Evolutionary conservation across 192 early-diverging fungal species (phyloP).

Genomic region (Podila minutissima): DNA sequence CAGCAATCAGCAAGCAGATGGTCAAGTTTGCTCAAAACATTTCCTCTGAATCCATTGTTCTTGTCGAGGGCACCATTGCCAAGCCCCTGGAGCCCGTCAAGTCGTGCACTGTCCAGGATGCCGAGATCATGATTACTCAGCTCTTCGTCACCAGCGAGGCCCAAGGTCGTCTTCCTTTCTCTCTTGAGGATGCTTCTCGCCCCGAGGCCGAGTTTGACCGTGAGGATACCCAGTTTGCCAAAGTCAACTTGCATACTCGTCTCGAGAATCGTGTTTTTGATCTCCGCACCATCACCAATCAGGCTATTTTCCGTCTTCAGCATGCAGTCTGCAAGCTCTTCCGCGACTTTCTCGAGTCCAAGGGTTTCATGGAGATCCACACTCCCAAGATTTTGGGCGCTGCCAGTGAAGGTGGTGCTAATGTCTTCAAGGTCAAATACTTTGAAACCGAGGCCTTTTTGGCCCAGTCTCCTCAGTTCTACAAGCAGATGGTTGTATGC

Average conservation of each 20-base stretch:
- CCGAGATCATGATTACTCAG: slow-evolving; percentile 84
- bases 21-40: slow-evolving; percentile 86
- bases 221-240: slow-evolving; percentile 70
- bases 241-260: slow-evolving; percentile 90
- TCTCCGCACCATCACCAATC: slow-evolving; percentile 94
- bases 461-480: slow-evolving; percentile 98
- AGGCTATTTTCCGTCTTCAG: slow-evolving; percentile 98
- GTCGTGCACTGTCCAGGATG: slow-evolving; percentile 92
- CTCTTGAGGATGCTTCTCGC: slow-evolving; percentile 90
- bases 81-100: slow-evolving; percentile 86
- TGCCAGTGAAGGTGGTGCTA: slow-evolving; percentile 96
- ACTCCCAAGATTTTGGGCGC: slow-evolving; percentile 96
- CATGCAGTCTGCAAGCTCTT: slow-evolving; percentile 93
- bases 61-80: slow-evolving; percentile 83
- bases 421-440: slow-evolving; percentile 97
- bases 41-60: slow-evolving; percentile 85
- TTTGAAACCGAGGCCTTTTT: slow-evolving; percentile 94
- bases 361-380: slow-evolving; percentile 96
- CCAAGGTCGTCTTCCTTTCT: slow-evolving; percentile 84
- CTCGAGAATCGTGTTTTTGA: slow-evolving; percentile 96
- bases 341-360: slow-evolving; percentile 89
- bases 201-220: slow-evolving; percentile 82
- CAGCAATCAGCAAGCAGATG: slow-evolving; percentile 93
- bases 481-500: slow-evolving; percentile 99
- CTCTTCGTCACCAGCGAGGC: slow-evolving; percentile 80